These are phyloP conservation scores for Brasenia schreberi DNA, from an alignment of 164 flowering plant species.

Conservation along the genomic window DNA sequence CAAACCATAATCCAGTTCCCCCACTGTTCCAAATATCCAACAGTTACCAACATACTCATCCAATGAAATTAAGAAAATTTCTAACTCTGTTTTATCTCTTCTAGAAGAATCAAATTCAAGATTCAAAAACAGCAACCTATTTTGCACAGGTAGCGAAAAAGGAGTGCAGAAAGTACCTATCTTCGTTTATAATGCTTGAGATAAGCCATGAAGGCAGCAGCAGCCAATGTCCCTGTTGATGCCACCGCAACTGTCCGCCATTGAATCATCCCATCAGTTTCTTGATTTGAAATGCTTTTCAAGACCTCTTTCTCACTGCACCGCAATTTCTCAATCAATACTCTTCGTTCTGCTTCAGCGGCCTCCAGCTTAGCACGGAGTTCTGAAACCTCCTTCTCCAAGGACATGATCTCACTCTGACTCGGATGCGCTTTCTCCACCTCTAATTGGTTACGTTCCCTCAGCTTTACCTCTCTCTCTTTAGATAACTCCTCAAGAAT, in stretches of 20 bases:
- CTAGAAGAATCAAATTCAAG: not conserved
- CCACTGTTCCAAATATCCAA: too few relatives aligned
- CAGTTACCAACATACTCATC: not conserved
- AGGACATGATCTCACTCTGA: constrained; percentile 13
- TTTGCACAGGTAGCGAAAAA: not conserved
- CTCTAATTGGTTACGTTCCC: constrained; percentile 1
- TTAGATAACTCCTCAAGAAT: not conserved
- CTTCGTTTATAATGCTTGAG: constrained; percentile 9
- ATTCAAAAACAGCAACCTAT: not conserved
- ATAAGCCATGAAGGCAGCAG: constrained; percentile 14
- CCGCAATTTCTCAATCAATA: not conserved
- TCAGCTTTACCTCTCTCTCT: not conserved
- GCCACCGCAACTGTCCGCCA: constrained; percentile 27
- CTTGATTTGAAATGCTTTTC: not conserved
- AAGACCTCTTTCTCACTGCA: not conserved
- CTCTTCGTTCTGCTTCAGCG: not conserved
- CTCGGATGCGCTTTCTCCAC: not conserved
- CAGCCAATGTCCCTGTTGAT: constrained; percentile 27
- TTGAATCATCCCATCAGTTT: constrained; percentile 9
- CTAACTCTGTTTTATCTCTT: not conserved
- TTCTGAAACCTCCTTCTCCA: not conserved
- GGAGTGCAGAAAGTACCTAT: constrained; percentile 1
- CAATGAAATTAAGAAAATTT: too few relatives aligned
- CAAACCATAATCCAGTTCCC: too few relatives aligned
- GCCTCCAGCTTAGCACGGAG: not conserved